Conservation (phyloP, 768 basidiomycete species). For the Mrakia hoshinonis region DNA sequence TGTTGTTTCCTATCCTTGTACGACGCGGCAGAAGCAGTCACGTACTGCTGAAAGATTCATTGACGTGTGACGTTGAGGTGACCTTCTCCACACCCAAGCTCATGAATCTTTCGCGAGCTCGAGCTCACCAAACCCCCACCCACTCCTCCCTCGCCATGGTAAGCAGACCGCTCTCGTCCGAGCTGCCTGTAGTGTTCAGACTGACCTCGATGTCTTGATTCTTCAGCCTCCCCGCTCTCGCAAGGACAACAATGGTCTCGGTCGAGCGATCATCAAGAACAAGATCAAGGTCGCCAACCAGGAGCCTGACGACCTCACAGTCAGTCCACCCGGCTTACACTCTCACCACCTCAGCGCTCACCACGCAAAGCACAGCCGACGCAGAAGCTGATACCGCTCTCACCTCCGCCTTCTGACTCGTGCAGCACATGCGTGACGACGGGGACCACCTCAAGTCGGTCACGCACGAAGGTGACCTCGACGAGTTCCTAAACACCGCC, state of each 20-base stretch:
- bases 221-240: constrained; percentile 35
- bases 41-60: too few relatives aligned
- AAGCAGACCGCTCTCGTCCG: not conserved
- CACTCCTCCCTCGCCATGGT: not conserved
- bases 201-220: not conserved
- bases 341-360: constrained; percentile 21
- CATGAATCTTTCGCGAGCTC: not conserved
- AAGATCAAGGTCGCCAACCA: constrained; percentile 61
- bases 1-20: too few relatives aligned
- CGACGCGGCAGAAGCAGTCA: too few relatives aligned
- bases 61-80: too few relatives aligned
- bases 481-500: constrained; percentile 91
- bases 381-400: not conserved
- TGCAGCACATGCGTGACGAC: constrained; percentile 64
- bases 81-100: too few relatives aligned
- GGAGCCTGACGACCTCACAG: constrained; percentile 49
- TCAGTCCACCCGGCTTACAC: constrained; percentile 34
- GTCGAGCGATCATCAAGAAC: constrained; percentile 89
- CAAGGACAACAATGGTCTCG: constrained; percentile 54
- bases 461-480: constrained; percentile 89
- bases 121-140: not conserved
- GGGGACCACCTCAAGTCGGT: constrained; percentile 66
- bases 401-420: not conserved
- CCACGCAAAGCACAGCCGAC: constrained; percentile 13
- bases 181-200: not conserved